A percentile compares a stretch with the other conserved stretches of the same genome.
These are phyloP conservation scores for Podospora tetraspora DNA, from an alignment of 495 filamentous ascomycete genomes.

Conservation along the genomic window DNA sequence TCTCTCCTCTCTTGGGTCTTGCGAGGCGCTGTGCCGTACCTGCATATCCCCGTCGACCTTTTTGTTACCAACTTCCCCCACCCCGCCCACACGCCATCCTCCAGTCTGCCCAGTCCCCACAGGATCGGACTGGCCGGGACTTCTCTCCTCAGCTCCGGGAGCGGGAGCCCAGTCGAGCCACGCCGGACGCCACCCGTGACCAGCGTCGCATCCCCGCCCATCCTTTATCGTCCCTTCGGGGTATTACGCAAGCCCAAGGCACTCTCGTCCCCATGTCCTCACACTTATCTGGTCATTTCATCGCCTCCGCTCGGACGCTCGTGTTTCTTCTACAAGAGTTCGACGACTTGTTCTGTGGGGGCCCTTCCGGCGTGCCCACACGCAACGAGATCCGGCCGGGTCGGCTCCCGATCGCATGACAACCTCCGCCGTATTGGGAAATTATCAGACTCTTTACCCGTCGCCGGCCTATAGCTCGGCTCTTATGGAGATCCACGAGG, in stretches of 20 bases:
- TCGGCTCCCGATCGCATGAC: constrained; percentile 34
- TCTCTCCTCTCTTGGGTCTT: constrained; percentile 8
- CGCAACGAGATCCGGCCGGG: constrained; percentile 10
- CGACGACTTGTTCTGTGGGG: constrained; percentile 39
- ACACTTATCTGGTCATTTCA: constrained; percentile 11
- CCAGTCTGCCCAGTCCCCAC: background rate
- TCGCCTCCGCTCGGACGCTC: constrained; percentile 23
- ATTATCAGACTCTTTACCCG: constrained; percentile 38
- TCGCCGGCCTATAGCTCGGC: constrained; percentile 36
- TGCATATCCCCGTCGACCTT: constrained; percentile 9
- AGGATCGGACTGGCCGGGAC: background rate
- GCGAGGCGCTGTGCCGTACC: constrained; percentile 15
- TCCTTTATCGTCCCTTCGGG: background rate
- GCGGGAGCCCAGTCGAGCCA: background rate
- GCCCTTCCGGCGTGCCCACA: constrained; percentile 25
- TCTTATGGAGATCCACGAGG: constrained; percentile 38
- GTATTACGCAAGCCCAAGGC: background rate
- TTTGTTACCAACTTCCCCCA: background rate
- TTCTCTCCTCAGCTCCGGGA: background rate
- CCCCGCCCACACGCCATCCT: background rate
- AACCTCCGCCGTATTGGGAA: constrained; percentile 40
- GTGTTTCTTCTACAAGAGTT: constrained; percentile 35
- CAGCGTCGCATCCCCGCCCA: constrained; percentile 8
- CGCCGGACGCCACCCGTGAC: constrained; percentile 1
- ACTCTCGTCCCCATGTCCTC: constrained; percentile 12